Evolutionary conservation across 2,329 filamentous ascomycete genomes (phyloP).

Genomic region (Penicillium sp.): DNA sequence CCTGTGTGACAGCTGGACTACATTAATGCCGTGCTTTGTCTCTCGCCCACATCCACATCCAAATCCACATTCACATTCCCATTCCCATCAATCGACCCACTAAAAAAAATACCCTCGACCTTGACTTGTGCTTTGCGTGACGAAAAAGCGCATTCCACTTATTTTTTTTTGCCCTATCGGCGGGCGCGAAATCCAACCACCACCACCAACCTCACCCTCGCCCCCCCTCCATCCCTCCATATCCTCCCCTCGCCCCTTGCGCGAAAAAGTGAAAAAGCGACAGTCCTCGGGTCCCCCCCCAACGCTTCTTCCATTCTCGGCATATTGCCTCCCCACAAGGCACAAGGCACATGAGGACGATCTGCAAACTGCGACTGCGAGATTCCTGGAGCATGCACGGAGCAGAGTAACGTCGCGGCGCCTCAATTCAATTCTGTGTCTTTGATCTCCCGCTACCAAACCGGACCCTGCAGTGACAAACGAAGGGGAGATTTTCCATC

Average conservation of each 20-base stretch:
- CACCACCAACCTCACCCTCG: slow-evolving; percentile 24
- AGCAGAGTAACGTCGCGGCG: slow-evolving; percentile 43
- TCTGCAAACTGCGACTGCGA: slow-evolving; percentile 41
- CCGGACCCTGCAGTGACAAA: slow-evolving; percentile 35
- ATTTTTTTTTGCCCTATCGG: slow-evolving; percentile 26
- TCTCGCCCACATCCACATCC: slow-evolving; percentile 40
- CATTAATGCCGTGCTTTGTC: slow-evolving; percentile 42
- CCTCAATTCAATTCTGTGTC: slow-evolving; percentile 30
- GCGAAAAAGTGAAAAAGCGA: too few relatives aligned
- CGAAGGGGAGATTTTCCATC: slow-evolving; percentile 34
- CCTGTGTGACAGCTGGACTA: slow-evolving; percentile 44
- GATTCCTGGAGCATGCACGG: slow-evolving; percentile 48
- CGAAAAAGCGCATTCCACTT: slow-evolving; percentile 39
- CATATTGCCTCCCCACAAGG: slow-evolving; percentile 29
- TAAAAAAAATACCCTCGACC: slow-evolving; percentile 30
- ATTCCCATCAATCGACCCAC: slow-evolving; percentile 41
- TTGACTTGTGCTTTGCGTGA: slow-evolving; percentile 33
- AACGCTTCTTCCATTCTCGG: slow-evolving; percentile 35
- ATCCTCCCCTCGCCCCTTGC: slow-evolving; percentile 37
- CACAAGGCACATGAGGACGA: slow-evolving; percentile 41
- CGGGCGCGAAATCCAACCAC: slow-evolving; percentile 10
- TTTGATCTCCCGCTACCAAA: slow-evolving; percentile 32
- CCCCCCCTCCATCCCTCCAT: slow-evolving; percentile 22
- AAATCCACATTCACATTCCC: too few relatives aligned
- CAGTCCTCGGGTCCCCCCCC: too few relatives aligned